Percentiles rank a stretch among this genome's conserved stretches.
These are phyloP conservation scores for Dentiscutata heterogama DNA, from an alignment of 371 early-diverging fungal species.

Conservation along the genomic window DNA sequence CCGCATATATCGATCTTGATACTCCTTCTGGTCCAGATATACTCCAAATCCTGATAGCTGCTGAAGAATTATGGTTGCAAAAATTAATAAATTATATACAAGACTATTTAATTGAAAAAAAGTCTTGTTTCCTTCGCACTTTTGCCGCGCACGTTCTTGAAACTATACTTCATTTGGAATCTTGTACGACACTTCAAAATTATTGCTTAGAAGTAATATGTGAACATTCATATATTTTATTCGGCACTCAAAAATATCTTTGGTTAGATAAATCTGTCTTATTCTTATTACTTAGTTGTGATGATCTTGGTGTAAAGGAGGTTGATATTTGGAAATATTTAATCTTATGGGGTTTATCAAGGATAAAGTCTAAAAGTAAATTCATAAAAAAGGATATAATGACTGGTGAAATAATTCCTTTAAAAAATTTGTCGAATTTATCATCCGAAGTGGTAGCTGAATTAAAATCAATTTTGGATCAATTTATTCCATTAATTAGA, in stretches of 20 bases:
- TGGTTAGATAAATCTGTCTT: neutral
- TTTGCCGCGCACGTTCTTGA: constrained; percentile 21
- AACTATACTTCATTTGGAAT: neutral
- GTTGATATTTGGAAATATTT: neutral
- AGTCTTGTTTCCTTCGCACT: neutral
- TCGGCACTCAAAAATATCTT: neutral
- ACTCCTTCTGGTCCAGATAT: neutral
- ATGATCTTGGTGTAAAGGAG: neutral
- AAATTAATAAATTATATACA: constrained; percentile 29
- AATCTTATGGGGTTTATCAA: neutral
- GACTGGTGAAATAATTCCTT: neutral
- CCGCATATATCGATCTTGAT: constrained; percentile 21
- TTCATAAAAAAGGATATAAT: neutral
- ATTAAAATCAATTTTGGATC: neutral
- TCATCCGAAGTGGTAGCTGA: too few species aligned
- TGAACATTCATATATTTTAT: neutral
- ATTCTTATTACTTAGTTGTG: neutral
- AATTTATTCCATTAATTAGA: constrained; percentile 1
- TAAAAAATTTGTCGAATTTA: too few species aligned
- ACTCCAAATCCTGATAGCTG: constrained; percentile 14
- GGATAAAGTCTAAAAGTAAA: neutral
- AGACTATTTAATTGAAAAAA: constrained; percentile 11
- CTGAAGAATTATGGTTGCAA: constrained; percentile 32
- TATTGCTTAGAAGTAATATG: neutral
- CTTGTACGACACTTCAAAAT: constrained; percentile 20